These are phyloP conservation scores for Pseudocercospora eumusae DNA, from an alignment of 2,329 filamentous ascomycete genomes.

Conservation along the genomic window DNA sequence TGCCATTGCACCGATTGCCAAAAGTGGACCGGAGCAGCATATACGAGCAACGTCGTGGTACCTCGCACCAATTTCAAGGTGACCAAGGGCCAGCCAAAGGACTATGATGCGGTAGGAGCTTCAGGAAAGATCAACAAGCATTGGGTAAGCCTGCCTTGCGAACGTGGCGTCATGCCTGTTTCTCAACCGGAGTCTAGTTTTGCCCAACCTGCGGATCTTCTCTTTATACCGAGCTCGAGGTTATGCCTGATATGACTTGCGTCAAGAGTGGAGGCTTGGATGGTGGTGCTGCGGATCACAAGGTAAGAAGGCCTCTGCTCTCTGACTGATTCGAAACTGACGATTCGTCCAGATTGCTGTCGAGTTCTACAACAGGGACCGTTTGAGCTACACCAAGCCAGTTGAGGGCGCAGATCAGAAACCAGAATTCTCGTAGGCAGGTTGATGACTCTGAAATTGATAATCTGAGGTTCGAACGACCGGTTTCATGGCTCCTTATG, in stretches of 20 bases:
- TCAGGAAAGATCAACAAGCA: slow-evolving; percentile 59
- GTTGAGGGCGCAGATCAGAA: slow-evolving; percentile 54
- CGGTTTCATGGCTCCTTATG: background rate
- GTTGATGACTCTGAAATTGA: too few species aligned
- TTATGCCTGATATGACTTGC: slow-evolving; percentile 54
- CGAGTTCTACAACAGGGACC: slow-evolving; percentile 57
- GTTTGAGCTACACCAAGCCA: slow-evolving; percentile 48
- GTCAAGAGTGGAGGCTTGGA: slow-evolving; percentile 58
- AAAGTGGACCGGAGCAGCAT: slow-evolving; percentile 58
- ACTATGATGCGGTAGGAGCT: slow-evolving; percentile 51
- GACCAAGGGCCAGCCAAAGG: slow-evolving; percentile 53
- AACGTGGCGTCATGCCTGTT: background rate
- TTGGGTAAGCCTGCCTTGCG: slow-evolving; percentile 36
- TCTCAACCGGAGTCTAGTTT: slow-evolving; percentile 41
- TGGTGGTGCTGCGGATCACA: slow-evolving; percentile 49
- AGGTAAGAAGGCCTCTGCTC: background rate
- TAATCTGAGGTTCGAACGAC: background rate
- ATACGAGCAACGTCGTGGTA: slow-evolving; percentile 57
- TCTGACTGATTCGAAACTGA: background rate
- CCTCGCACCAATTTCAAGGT: slow-evolving; percentile 51
- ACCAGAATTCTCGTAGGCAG: slow-evolving; percentile 33
- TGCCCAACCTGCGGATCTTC: slow-evolving; percentile 55
- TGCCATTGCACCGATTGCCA: slow-evolving; percentile 54
- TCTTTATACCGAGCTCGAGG: slow-evolving; percentile 55
- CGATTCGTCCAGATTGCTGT: slow-evolving; percentile 43